These are phyloP conservation scores for Starmerella kuoi DNA, from an alignment of 805 yeast species.

Conservation along the genomic window DNA sequence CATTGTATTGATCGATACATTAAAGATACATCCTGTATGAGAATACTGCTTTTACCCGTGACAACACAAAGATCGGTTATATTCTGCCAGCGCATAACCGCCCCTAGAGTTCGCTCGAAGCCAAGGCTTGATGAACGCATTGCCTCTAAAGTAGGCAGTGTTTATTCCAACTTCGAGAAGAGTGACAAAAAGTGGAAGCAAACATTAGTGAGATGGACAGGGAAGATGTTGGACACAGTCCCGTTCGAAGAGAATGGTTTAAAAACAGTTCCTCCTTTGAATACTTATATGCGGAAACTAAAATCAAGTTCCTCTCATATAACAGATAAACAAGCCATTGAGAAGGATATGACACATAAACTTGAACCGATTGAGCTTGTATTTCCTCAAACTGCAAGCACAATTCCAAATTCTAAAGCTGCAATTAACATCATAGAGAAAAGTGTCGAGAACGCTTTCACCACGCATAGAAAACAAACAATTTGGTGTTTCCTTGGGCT, in stretches of 20 bases:
- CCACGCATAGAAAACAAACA: slow-evolving; percentile 46
- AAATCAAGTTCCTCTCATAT: slow-evolving; percentile 26
- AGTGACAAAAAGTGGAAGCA: slow-evolving; percentile 48
- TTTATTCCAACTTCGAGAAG: slow-evolving; percentile 50
- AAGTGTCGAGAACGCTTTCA: slow-evolving; percentile 36
- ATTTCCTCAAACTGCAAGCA: slow-evolving; percentile 36
- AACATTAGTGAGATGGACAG: slow-evolving; percentile 43
- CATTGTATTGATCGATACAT: no score
- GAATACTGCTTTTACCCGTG: slow-evolving; percentile 60
- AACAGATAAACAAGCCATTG: slow-evolving; percentile 13
- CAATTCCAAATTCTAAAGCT: slow-evolving; percentile 18
- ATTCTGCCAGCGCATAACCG: slow-evolving; percentile 49
- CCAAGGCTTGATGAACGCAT: slow-evolving; percentile 34
- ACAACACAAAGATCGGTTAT: slow-evolving; percentile 50
- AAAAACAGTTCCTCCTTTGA: slow-evolving; percentile 60
- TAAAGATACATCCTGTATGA: no score
- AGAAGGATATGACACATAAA: slow-evolving; percentile 13
- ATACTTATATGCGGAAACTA: slow-evolving; percentile 42
- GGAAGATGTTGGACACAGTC: slow-evolving; percentile 44
- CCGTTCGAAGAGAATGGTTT: slow-evolving; percentile 75
- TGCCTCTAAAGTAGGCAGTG: slow-evolving; percentile 38
- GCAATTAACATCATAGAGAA: slow-evolving; percentile 28
- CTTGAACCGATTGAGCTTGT: slow-evolving; percentile 32
- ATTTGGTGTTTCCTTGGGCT: slow-evolving; percentile 44
- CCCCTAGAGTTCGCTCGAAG: slow-evolving; percentile 29